A percentile compares a stretch with the other conserved stretches of the same genome.
Evolutionary conservation across 148 eudicot species (phyloP).

Genomic region (Chenopodium berlandieri): DNA sequence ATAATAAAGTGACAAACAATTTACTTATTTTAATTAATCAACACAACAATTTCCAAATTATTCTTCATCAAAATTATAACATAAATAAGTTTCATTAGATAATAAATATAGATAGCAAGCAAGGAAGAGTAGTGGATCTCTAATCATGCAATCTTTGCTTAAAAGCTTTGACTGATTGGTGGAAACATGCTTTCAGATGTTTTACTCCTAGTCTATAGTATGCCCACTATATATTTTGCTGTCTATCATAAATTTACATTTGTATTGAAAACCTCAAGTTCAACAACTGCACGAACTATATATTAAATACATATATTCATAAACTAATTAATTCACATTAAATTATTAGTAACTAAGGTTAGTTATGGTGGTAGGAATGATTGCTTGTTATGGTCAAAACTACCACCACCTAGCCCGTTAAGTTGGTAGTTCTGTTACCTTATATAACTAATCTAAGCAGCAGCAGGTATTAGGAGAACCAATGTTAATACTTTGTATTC

Average conservation of each 20-base stretch:
- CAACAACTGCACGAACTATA: slow-evolving; percentile 13
- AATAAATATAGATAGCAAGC: too few species aligned
- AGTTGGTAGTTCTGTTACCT: slow-evolving; percentile 8
- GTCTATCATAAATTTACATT: slow-evolving; percentile 6
- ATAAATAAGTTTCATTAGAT: too few species aligned
- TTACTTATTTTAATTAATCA: too few species aligned
- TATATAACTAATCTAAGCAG: neutral
- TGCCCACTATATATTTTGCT: neutral
- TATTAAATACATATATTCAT: too few species aligned
- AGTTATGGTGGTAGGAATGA: slow-evolving; percentile 31
- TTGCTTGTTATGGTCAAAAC: slow-evolving; percentile 22
- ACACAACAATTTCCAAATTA: too few species aligned
- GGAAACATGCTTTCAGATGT: slow-evolving; percentile 23
- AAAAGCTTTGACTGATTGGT: slow-evolving; percentile 30
- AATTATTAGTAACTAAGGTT: neutral
- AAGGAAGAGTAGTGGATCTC: slow-evolving; percentile 1
- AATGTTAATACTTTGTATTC: neutral
- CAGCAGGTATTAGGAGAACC: neutral
- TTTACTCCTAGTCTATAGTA: slow-evolving; percentile 6
- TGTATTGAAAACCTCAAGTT: slow-evolving; percentile 21
- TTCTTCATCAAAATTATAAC: too few species aligned
- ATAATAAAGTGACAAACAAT: too few species aligned
- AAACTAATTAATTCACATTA: neutral
- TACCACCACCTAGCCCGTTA: slow-evolving; percentile 9
- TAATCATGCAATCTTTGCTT: slow-evolving; percentile 40